Conservation (phyloP, 78 protist species). For the Dictyostelium citrinum region DNA sequence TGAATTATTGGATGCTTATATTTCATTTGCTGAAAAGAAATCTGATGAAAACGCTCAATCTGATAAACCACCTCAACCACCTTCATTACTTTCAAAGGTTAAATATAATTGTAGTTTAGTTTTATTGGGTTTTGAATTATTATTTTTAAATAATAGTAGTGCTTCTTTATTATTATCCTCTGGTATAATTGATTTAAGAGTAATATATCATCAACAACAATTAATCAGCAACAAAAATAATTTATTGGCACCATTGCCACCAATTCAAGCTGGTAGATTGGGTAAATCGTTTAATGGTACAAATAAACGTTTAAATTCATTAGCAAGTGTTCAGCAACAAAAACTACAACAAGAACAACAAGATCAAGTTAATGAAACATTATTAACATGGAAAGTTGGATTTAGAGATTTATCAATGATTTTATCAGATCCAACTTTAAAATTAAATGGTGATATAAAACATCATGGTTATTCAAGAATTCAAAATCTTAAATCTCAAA, state of each 20-base stretch:
- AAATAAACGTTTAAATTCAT: not conserved
- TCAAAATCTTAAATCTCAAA: slow-evolving; percentile 45
- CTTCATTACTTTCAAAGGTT: not conserved
- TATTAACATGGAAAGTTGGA: slow-evolving; percentile 54
- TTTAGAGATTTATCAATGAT: slow-evolving; percentile 49
- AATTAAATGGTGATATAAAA: not conserved
- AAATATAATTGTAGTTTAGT: slow-evolving; percentile 37
- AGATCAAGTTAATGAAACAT: not conserved
- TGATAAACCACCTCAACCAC: not conserved
- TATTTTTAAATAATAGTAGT: slow-evolving; percentile 19
- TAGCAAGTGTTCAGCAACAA: not conserved
- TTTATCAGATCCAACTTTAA: slow-evolving; percentile 36
- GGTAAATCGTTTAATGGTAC: not conserved
- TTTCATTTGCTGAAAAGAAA: slow-evolving; percentile 49
- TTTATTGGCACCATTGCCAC: not conserved
- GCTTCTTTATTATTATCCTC: slow-evolving; percentile 36
- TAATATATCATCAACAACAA: slow-evolving; percentile 11
- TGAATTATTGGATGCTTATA: slow-evolving; percentile 41
- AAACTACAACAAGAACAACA: not conserved
- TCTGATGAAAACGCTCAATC: not conserved
- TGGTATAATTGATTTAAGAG: slow-evolving; percentile 52
- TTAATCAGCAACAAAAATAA: not conserved
- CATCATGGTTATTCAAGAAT: not conserved
- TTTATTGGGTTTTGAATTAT: slow-evolving; percentile 34
- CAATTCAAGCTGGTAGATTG: not conserved